phyloP scores from a whole-genome alignment of 2,329 filamentous ascomycete genomes.

The Fusarium cicatricum region DNA sequence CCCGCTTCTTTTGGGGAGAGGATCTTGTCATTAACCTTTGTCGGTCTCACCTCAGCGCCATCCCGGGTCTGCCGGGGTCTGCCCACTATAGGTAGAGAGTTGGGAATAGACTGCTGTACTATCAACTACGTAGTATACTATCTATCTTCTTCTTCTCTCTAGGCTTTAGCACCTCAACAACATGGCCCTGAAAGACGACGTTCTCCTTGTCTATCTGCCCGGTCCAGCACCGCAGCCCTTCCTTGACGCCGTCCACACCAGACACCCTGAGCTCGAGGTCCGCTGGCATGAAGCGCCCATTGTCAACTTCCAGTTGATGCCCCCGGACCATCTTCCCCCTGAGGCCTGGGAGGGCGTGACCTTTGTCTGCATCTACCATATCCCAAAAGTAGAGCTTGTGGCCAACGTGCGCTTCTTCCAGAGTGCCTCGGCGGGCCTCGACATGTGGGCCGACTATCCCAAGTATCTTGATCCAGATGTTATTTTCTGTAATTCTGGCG shows the following conservation, averaged over 20 bases:
- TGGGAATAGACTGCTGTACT: too few relatives aligned
- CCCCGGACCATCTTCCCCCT: slow-evolving; percentile 40
- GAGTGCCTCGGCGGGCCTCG: slow-evolving; percentile 53
- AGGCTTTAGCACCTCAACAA: not conserved
- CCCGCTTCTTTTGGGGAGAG: too few relatives aligned
- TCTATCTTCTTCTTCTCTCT: too few relatives aligned
- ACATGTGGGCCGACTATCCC: slow-evolving; percentile 50
- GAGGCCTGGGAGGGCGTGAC: slow-evolving; percentile 53
- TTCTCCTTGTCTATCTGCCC: slow-evolving; percentile 51
- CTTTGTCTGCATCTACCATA: slow-evolving; percentile 46
- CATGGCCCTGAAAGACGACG: slow-evolving; percentile 47
- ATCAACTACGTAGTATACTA: too few relatives aligned
- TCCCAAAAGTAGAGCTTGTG: slow-evolving; percentile 45
- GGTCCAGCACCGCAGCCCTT: slow-evolving; percentile 45
- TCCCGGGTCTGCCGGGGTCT: too few relatives aligned
- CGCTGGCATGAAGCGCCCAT: slow-evolving; percentile 44
- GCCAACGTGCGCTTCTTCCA: slow-evolving; percentile 55
- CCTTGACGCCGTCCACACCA: slow-evolving; percentile 44
- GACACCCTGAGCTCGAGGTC: slow-evolving; percentile 51
- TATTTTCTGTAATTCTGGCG: slow-evolving; percentile 52
- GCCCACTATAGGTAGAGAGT: too few relatives aligned
- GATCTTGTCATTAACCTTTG: too few relatives aligned
- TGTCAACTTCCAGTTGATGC: slow-evolving; percentile 22
- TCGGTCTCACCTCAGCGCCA: too few relatives aligned
- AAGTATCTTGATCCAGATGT: slow-evolving; percentile 47